Percentiles rank a stretch among this genome's conserved stretches.
Evolutionary conservation across 768 basidiomycete genomes (phyloP).

Genomic region (Lentinula boryana): DNA sequence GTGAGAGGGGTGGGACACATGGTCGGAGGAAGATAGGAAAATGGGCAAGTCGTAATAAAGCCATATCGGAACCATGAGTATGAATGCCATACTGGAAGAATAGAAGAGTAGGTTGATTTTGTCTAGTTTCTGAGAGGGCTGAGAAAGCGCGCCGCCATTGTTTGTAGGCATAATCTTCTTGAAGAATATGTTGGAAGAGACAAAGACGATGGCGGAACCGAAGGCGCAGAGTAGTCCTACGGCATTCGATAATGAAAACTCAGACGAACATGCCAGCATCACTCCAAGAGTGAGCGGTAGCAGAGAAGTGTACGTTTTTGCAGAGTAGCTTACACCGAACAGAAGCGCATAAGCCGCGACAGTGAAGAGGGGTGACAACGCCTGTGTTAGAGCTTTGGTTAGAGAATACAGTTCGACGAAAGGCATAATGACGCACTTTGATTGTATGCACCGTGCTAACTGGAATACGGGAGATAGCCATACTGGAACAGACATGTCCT

Average conservation of each 20-base stretch:
- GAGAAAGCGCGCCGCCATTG: conserved; percentile 27
- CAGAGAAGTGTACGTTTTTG: conserved; percentile 86
- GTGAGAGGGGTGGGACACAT: conserved; percentile 39
- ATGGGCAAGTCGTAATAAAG: conserved; percentile 77
- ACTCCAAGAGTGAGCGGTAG: conserved; percentile 95
- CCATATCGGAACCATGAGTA: conserved; percentile 97
- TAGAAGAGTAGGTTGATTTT: conserved; percentile 95
- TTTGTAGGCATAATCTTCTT: conserved; percentile 93
- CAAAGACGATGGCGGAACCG: conserved; percentile 94
- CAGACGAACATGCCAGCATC: conserved; percentile 95
- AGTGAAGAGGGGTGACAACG: conserved; percentile 94
- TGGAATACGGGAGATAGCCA: conserved; percentile 93
- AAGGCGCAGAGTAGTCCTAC: conserved; percentile 92
- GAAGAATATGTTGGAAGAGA: conserved; percentile 98
- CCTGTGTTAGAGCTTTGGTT: conserved; percentile 39
- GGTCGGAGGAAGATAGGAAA: conserved; percentile 41
- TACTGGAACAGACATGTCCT: conserved; percentile 95
- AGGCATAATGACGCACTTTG: conserved; percentile 56
- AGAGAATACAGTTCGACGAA: background rate
- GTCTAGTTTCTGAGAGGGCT: conserved; percentile 73
- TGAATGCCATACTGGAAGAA: conserved; percentile 89
- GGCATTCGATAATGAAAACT: conserved; percentile 80
- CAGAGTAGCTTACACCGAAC: conserved; percentile 90
- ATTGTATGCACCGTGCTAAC: conserved; percentile 99
- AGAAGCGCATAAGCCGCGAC: conserved; percentile 92